Base-by-base conservation (phyloP, 1,284 basidiomycete species). In the Cutaneotrichosporon spelunceum region DNA sequence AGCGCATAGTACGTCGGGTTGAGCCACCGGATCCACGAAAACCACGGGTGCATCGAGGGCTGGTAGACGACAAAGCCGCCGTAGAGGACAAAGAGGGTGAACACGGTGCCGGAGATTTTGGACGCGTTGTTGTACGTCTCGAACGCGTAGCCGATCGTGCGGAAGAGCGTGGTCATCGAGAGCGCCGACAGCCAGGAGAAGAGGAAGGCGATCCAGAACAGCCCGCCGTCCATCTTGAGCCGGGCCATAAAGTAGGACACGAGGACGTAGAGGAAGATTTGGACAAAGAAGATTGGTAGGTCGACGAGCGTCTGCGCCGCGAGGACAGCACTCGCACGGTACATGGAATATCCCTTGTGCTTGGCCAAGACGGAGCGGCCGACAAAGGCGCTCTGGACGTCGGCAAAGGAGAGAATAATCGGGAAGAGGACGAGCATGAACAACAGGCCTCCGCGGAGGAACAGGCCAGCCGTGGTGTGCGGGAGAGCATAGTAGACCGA, bases 341-440 rank as follows among this genome's bases (percentile, higher is more conserved):
- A 78, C 70, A 81, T 76, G 23, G 78, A 74, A 66, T 79, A 80
- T 2, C 71, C 73, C 66, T 80, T 79, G 68, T 82, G 81, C 60
- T 80, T 83, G 23, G 83, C 80, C 4, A 90, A 83, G 57, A 92
- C 89, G 1, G 87, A 85, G 29, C 89, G 86, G 69, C 90, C 87
- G 2, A 82, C 75, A 75, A 87, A 90, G 6, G 89, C 81, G 1
- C 86, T 82, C 0, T 87, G 86, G 50, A 91, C 88, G 74, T 93
- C 90, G 19, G 87, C 82, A 68, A 82, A 73, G 29, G 78, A 79
- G 39, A 81, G 79, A 59, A 84, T 72, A 7, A 81, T 78, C 59
- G 81, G 81, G 73, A 65, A 83, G 19, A 79, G 72, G 48, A 79
- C 69, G 34, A 78, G 71, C 62, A 81, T 79, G 72, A 82, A 82